Evolutionary conservation across 352 stramenopile species (phyloP).

Genomic region (Pythium diclinum): DNA sequence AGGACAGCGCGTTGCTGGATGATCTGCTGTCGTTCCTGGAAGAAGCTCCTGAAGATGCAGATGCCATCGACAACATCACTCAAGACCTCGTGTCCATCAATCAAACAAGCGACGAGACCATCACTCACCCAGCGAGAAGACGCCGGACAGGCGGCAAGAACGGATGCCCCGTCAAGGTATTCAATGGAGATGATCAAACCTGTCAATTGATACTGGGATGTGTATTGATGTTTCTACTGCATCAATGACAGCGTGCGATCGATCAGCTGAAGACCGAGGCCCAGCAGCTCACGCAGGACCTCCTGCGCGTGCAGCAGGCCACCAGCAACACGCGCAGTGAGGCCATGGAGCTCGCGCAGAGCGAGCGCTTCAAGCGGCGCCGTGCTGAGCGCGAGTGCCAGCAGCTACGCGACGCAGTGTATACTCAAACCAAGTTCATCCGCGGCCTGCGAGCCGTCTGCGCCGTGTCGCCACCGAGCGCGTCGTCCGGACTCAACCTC

Average conservation of each 20-base stretch:
- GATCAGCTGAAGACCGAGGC: slow-evolving; percentile 2
- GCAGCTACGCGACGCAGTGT: slow-evolving; percentile 10
- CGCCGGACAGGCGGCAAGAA: neutral
- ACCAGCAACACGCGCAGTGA: neutral
- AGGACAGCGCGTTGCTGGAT: neutral
- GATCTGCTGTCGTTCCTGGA: slow-evolving; percentile 5
- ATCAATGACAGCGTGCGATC: neutral
- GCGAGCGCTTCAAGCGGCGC: slow-evolving; percentile 10
- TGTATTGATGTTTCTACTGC: neutral
- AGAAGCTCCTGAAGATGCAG: neutral
- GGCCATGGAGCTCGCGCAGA: neutral
- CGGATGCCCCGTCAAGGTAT: neutral
- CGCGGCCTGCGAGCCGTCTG: neutral
- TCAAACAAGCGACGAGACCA: neutral
- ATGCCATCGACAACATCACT: slow-evolving; percentile 25
- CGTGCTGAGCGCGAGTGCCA: slow-evolving; percentile 6
- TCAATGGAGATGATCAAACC: no score
- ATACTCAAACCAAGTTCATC: slow-evolving; percentile 7
- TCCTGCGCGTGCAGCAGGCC: neutral
- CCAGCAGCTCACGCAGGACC: neutral
- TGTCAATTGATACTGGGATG: neutral
- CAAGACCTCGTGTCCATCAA: slow-evolving; percentile 9
- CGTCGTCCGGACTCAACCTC: neutral
- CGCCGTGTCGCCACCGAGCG: neutral
- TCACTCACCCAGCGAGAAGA: neutral